These are phyloP conservation scores for Calcarisporium arbuscula DNA, from an alignment of 2,329 filamentous ascomycete species.

Conservation along the genomic window DNA sequence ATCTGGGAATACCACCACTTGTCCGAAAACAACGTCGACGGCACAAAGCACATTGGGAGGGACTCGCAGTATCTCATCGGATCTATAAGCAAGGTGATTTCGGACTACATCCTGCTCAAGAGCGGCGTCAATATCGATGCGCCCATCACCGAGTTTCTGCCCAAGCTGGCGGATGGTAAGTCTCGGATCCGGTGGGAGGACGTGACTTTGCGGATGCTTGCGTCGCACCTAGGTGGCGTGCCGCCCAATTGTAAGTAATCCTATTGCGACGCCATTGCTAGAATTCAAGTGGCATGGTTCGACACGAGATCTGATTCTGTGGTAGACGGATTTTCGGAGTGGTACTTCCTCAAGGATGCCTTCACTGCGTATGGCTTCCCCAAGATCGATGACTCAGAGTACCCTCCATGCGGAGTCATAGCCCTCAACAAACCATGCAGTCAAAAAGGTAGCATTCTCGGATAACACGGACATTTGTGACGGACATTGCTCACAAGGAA, in stretches of 20 bases:
- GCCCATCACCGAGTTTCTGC: constrained; percentile 27
- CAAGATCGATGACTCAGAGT: constrained; percentile 23
- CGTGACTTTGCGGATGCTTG: constrained; percentile 30
- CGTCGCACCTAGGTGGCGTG: constrained; percentile 28
- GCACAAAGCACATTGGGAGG: constrained; percentile 22
- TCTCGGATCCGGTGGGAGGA: constrained; percentile 27
- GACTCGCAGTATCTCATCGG: constrained; percentile 36
- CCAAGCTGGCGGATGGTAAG: constrained; percentile 17
- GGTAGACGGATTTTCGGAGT: constrained; percentile 29
- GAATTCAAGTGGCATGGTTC: neutral
- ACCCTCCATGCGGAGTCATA: constrained; percentile 29
- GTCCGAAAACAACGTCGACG: constrained; percentile 24
- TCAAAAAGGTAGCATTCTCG: constrained; percentile 26
- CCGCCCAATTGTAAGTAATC: constrained; percentile 26
- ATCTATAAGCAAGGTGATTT: constrained; percentile 32
- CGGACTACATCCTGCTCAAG: constrained; percentile 29
- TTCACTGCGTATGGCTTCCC: constrained; percentile 31
- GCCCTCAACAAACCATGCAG: constrained; percentile 27
- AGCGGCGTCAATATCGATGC: constrained; percentile 26
- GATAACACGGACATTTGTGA: too few relatives aligned
- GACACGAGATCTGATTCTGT: constrained; percentile 4
- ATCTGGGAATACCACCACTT: constrained; percentile 38
- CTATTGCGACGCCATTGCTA: neutral
- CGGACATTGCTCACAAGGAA: too few relatives aligned
- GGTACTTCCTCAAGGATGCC: constrained; percentile 27